Base-by-base conservation (phyloP, 345 rosid genomes). In the Sonneratia caseolaris region DNA sequence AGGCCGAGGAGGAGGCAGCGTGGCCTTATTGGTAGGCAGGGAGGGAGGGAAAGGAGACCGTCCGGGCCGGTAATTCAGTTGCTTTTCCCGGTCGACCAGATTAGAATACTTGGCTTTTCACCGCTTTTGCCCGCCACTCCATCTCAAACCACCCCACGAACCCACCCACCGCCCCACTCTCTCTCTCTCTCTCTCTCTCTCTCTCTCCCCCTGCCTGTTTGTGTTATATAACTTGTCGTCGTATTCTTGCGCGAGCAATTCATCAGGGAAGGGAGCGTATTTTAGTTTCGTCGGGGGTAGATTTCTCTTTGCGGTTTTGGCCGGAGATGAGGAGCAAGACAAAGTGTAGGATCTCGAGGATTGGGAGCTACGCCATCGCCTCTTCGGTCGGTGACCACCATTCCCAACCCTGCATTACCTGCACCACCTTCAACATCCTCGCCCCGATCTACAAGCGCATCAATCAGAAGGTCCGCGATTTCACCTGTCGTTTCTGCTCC, bases 361-460 rank as follows among this genome's bases (percentile, higher is more conserved):
- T 91, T 42, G 98, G 98, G 68, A 91, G 91, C 78, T 93, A 88
- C 71, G 96, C 98, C 21, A 93, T 93, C 69, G 81, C 97, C 0
- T 91, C 98, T 9, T 88, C 96, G 37, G 80, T 86, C 68, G 85
- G 79, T 66, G 92, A 85, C 69, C 84, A 87, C 55, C 87, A 81
- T 40, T 88, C 85, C 48, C 94, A 84, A 36, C 96, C 96, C 13
- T 88, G 91, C 81, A 87, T 91, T 67, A 86, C 92, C 6, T 91
- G 94, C 73, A 91, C 97, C 66, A 89, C 97, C 71, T 91, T 89
- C 80, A 89, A 89, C 76, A 88, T 91, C 79, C 89, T 91, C 19
- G 97, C 97, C 61, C 98, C 98, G 13, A 91, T 93, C 74, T 93
- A 91, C 78, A 89, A 89, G 73, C 96, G 94, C 70, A 83, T 91